Evolutionary conservation across 2,329 filamentous ascomycete species (phyloP).

Genomic region (Exophiala oligosperma): DNA sequence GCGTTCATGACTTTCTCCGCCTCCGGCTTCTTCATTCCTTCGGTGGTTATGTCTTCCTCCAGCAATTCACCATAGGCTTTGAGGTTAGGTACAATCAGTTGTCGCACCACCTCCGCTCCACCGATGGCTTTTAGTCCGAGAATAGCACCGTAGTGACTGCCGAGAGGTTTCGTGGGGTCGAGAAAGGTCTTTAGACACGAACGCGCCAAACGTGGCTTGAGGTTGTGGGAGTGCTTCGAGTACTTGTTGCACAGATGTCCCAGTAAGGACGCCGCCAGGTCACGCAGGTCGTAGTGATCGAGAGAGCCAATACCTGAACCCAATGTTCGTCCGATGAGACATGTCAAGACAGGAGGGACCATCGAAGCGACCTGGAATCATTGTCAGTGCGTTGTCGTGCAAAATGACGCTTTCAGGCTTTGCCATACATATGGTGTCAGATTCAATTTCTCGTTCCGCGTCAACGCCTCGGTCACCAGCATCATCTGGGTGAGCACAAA

Average conservation of each 20-base stretch:
- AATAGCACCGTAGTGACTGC: conserved; percentile 86
- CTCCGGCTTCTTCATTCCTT: conserved; percentile 55
- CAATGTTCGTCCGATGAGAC: conserved; percentile 79
- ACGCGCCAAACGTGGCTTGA: conserved; percentile 86
- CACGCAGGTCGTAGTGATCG: conserved; percentile 76
- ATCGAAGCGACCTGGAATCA: conserved; percentile 59
- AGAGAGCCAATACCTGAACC: conserved; percentile 56
- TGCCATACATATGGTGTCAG: conserved; percentile 62
- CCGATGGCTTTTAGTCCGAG: conserved; percentile 77
- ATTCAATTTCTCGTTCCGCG: conserved; percentile 80
- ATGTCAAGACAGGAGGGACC: conserved; percentile 86
- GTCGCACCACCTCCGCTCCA: conserved; percentile 63
- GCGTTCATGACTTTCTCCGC: conserved; percentile 61
- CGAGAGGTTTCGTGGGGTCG: conserved; percentile 77
- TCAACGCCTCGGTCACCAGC: conserved; percentile 80
- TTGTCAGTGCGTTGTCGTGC: not conserved
- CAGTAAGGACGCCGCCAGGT: conserved; percentile 79
- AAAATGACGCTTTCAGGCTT: too few relatives aligned
- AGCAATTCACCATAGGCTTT: conserved; percentile 64
- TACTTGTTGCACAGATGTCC: conserved; percentile 79
- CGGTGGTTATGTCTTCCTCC: conserved; percentile 52
- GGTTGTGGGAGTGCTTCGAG: conserved; percentile 73
- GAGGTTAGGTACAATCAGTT: conserved; percentile 66
- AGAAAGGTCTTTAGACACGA: conserved; percentile 91
- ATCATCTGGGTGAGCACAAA: conserved; percentile 91